Evolutionary conservation across 495 filamentous ascomycete species (phyloP), one percentile per base, ranked within the genome.

Genomic region (Hyaloscypha variabilis): DNA sequence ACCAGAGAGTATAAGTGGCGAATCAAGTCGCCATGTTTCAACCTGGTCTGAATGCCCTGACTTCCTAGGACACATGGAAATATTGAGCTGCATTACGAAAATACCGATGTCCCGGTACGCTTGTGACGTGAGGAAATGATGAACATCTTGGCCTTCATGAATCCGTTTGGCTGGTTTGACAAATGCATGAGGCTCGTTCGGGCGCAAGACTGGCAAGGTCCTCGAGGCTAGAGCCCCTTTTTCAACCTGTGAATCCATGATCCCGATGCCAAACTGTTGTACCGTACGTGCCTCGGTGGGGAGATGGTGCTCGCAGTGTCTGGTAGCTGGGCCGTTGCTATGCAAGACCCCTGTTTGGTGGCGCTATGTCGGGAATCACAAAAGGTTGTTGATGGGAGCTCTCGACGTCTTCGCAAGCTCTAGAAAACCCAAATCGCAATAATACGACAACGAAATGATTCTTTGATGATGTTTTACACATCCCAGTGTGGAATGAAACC

Each of bases 71-170:
- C 94, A 92, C 81, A 98, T 88, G 21, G 92, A 85, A 49, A 88
- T 85, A 74, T 97, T 98, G 29, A 99, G 84, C 76, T 98, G 95
- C 53, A 96, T 76, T 8, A 98, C 75, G 72, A 97, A 99, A 53
- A 84, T 83, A 78, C 90, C 88, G 36, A 98, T 91, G 74, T 97
- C 91, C 52, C 82, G 80, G 77, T 98, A 97, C 19, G 91, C 95
- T 73, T 82, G 85, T 30, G 92, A 92, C 29, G 82, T 81, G 34
- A 92, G 82, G 71, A 97, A 99, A 57, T 78, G 79, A 6, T 82
- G 69, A 24, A 98, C 90, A 82, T 97, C 93, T 39, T 87, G 77
- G 60, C 87, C 86, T 53, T 93, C 89, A 76, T 96, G 78, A 75
- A 99, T 99, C 60, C 79, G 81, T 73, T 99, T 99, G 21, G 57